Conservation (phyloP, 1,139 yeast species). For the Hanseniaspora uvarum region DNA sequence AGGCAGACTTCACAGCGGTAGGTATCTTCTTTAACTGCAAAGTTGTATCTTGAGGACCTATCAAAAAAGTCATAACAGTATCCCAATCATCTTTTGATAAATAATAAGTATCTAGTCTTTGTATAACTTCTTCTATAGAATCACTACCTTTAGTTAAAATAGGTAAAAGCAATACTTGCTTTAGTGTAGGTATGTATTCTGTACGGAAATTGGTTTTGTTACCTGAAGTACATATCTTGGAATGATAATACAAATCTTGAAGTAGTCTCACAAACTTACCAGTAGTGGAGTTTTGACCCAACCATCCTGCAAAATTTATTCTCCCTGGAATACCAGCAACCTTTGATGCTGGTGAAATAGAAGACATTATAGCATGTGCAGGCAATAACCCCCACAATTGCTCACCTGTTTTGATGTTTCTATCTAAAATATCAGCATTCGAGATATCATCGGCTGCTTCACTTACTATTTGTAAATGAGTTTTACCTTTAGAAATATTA, state of each 20-base stretch:
- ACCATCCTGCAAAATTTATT: constrained; percentile 71
- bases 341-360: constrained; percentile 68
- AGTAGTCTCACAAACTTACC: constrained; percentile 68
- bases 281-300: constrained; percentile 83
- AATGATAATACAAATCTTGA: constrained; percentile 82
- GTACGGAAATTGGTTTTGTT: constrained; percentile 66
- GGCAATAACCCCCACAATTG: constrained; percentile 96
- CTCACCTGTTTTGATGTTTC: constrained; percentile 75
- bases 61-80: constrained; percentile 65
- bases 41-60: constrained; percentile 49
- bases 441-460: constrained; percentile 81
- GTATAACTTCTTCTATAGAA: constrained; percentile 57
- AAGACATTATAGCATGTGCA: constrained; percentile 77
- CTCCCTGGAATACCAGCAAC: constrained; percentile 68
- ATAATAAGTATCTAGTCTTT: constrained; percentile 69
- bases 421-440: constrained; percentile 68
- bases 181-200: constrained; percentile 62
- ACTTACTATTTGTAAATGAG: constrained; percentile 55
- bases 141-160: constrained; percentile 44
- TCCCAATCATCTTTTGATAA: constrained; percentile 91
- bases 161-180: constrained; percentile 47
- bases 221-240: constrained; percentile 68
- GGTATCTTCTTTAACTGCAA: constrained; percentile 51
- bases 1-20: constrained; percentile 66
- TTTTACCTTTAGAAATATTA: constrained; percentile 33